Evolutionary conservation across 73 alveolate genomes (phyloP).

Genomic region (Paramecium pentaurelia): DNA sequence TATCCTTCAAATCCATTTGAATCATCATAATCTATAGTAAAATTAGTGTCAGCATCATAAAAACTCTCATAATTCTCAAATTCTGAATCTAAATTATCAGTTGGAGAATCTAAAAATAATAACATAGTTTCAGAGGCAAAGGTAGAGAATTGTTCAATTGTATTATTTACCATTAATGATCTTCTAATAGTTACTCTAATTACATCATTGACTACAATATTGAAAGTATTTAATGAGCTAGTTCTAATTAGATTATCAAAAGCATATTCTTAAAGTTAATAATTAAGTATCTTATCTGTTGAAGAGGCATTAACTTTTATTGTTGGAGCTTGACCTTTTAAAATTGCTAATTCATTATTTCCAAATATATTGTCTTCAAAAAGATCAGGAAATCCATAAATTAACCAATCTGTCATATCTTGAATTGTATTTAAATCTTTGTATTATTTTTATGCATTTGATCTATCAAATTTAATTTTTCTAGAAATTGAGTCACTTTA

Average conservation of each 20-base stretch:
- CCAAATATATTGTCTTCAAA: constrained; percentile 31
- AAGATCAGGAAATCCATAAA: neutral
- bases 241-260: neutral
- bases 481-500: neutral
- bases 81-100: neutral
- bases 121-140: neutral
- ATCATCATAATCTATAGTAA: neutral
- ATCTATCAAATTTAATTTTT: neutral
- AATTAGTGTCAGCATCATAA: neutral
- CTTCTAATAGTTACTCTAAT: constrained; percentile 35
- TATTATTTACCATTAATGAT: neutral
- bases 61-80: neutral
- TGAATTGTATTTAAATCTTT: neutral
- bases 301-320: neutral
- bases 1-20: neutral
- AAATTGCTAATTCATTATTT: neutral
- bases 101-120: neutral
- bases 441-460: neutral
- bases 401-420: constrained; percentile 6
- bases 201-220: neutral
- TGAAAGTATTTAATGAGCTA: neutral
- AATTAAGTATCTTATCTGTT: neutral
- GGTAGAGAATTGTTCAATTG: neutral
- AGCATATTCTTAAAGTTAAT: neutral
- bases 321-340: neutral